These are phyloP conservation scores for Aphanocladium album DNA, from an alignment of 2,329 filamentous ascomycete species.

Conservation along the genomic window DNA sequence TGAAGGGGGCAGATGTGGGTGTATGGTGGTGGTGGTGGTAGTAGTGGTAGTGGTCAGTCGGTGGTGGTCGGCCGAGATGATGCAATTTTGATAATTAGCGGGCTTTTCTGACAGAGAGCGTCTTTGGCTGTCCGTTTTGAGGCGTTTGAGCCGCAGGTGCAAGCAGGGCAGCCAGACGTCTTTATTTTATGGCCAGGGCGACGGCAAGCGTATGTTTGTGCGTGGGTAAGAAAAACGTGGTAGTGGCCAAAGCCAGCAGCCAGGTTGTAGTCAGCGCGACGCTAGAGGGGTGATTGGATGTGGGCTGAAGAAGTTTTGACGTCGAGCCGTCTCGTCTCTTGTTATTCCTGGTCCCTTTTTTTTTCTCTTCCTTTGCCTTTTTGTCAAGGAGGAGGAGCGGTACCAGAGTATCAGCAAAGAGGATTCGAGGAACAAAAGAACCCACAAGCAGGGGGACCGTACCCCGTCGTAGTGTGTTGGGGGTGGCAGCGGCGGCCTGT, in stretches of 20 bases:
- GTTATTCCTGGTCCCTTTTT: background rate
- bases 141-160: background rate
- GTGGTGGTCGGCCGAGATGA: slow-evolving; percentile 6
- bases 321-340: background rate
- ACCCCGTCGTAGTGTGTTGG: background rate
- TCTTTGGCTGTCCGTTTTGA: background rate
- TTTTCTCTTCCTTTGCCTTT: background rate
- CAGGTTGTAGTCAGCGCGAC: slow-evolving; percentile 7
- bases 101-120: background rate
- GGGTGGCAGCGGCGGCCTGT: background rate
- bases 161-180: background rate
- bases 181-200: background rate
- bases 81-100: background rate
- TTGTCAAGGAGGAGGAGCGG: no score
- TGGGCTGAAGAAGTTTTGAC: slow-evolving; percentile 7
- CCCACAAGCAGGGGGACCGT: slow-evolving; percentile 1
- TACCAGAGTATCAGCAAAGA: background rate
- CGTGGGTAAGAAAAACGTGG: slow-evolving; percentile 9
- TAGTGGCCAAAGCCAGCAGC: slow-evolving; percentile 5
- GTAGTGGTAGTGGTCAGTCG: background rate
- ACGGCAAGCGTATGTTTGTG: background rate
- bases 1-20: slow-evolving; percentile 1
- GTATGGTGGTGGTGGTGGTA: background rate
- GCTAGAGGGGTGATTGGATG: slow-evolving; percentile 1
- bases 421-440: background rate